Base-by-base conservation (phyloP, 75 land plant species). In the Gnetum montanum region DNA sequence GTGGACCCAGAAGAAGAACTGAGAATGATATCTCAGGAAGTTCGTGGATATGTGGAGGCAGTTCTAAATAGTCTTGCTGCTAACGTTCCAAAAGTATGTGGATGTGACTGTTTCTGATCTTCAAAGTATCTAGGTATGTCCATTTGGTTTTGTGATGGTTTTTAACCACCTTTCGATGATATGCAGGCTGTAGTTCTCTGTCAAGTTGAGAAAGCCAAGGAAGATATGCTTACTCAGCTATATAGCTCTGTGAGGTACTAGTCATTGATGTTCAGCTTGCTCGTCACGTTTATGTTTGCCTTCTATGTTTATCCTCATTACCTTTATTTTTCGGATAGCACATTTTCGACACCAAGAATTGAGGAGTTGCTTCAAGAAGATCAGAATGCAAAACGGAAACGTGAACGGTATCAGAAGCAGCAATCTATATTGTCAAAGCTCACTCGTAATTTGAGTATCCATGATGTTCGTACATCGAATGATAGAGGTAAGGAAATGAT, bases 1-100 rank as follows among this genome's bases (percentile, higher is more conserved):
- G 85, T 77, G 30, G 99, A 95, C 56, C 99, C 97, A 27, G 99
- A 95, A 35, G 99, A 95, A 63, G 99, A 95, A 53, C 83, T 95
- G 25, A 75, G 89, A 20, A 77, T 94, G 75, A 95, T 95, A 96
- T 63, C 99, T 65, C 99, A 95, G 69, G 99, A 95, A 81, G 96
- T 86, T 20, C 88, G 99, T 30, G 99, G 90, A 62, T 95, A 95
- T 66, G 99, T 90, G 7, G 99, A 95, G 59, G 99, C 99, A 19
- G 99, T 95, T 64, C 51, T 95, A 37, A 95, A 95, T 43, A 95
- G 99, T 59, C 82, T 95, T 64, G 82, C 88, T 54, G 99, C 99
- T 12, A 95, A 95, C 63, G 82, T 95, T 13, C 99, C 99, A 3
- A 95, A 95, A 54, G 99, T 90, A 67, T 34, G 25, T 23, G 40